These are phyloP conservation scores for Flaveria floridana DNA, from an alignment of 140 eudicot species.

Conservation along the genomic window DNA sequence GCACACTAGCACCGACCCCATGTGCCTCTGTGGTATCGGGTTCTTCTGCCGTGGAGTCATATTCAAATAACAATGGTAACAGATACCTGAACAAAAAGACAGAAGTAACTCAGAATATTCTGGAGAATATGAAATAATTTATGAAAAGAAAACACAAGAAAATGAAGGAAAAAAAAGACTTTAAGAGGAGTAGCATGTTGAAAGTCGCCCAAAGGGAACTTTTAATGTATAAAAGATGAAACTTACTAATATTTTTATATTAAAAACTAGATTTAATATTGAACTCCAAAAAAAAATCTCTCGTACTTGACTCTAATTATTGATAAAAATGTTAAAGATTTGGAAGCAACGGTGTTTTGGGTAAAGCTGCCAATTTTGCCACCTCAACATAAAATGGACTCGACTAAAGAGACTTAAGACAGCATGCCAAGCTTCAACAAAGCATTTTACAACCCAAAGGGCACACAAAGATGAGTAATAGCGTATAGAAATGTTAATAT, in stretches of 20 bases:
- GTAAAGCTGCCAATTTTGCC: background rate
- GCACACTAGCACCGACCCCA: constrained; percentile 91
- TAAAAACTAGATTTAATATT: background rate
- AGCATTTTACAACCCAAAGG: constrained; percentile 70
- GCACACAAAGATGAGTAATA: constrained; percentile 73
- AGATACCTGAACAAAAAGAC: constrained; percentile 55
- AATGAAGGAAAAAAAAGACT: background rate
- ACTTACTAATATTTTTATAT: background rate
- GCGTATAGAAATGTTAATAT: constrained; percentile 33
- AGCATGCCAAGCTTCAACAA: constrained; percentile 75
- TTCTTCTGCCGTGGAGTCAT: constrained; percentile 92
- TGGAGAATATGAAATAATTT: background rate
- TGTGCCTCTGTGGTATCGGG: constrained; percentile 68
- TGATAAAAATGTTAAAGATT: background rate
- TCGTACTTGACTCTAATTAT: background rate
- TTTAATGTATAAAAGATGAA: background rate
- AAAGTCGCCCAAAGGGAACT: background rate
- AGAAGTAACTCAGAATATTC: constrained; percentile 4
- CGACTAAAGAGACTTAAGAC: constrained; percentile 45
- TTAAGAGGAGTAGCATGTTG: background rate
- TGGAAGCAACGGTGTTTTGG: background rate
- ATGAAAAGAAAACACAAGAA: background rate
- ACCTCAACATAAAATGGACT: constrained; percentile 8
- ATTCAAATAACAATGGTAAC: constrained; percentile 83
- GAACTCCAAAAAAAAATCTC: background rate